These are phyloP conservation scores for Fusarium transvaalense DNA, from an alignment of 2,329 filamentous ascomycete genomes.

Conservation along the genomic window DNA sequence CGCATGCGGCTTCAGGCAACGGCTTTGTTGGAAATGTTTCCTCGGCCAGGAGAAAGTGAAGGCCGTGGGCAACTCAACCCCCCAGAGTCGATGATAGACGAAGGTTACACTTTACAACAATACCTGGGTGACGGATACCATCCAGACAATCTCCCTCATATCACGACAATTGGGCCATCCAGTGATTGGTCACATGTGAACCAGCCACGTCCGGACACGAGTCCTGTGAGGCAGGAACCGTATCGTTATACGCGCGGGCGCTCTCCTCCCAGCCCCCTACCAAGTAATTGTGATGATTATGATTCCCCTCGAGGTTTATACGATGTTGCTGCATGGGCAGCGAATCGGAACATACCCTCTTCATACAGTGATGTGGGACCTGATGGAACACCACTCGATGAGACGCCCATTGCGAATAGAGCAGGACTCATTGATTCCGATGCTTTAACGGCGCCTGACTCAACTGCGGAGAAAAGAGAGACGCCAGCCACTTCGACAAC, in stretches of 20 bases:
- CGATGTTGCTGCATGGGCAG: constrained; percentile 55
- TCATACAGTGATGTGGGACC: constrained; percentile 55
- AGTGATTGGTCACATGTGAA: constrained; percentile 60
- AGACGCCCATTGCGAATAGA: constrained; percentile 42
- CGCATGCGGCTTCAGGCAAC: constrained; percentile 79
- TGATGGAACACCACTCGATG: constrained; percentile 40
- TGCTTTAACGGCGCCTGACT: constrained; percentile 14
- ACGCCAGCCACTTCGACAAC: constrained; percentile 37
- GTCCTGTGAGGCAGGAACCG: constrained; percentile 55
- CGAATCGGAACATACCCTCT: constrained; percentile 55
- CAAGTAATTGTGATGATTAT: constrained; percentile 58
- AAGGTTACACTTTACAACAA: constrained; percentile 56
- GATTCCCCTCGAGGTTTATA: constrained; percentile 49
- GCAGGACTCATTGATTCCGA: constrained; percentile 28
- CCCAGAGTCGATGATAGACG: constrained; percentile 57
- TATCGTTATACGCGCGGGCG: constrained; percentile 64
- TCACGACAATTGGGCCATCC: constrained; percentile 58
- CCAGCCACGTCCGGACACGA: constrained; percentile 54
- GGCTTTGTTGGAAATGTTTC: constrained; percentile 77
- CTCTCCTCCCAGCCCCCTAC: constrained; percentile 65
- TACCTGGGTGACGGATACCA: constrained; percentile 55
- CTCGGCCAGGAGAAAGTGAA: constrained; percentile 50
- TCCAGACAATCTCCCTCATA: constrained; percentile 51
- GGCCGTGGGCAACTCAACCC: constrained; percentile 38
- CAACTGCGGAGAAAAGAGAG: constrained; percentile 30